Evolutionary conservation across 345 rosid species (phyloP).

Genomic region (Euclidium syriacum): DNA sequence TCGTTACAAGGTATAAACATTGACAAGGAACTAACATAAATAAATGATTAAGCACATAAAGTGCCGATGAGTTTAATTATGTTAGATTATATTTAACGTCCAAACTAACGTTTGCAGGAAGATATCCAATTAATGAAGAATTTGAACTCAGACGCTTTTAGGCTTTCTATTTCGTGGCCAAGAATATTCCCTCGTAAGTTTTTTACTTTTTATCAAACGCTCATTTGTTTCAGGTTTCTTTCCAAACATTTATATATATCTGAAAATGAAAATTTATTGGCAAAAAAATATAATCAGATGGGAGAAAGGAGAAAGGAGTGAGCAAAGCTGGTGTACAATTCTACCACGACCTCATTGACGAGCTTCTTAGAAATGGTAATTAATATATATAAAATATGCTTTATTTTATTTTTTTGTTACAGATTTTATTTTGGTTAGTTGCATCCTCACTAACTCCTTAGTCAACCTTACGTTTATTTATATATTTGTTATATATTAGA

Average conservation of each 20-base stretch:
- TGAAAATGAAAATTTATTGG: neutral
- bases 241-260: neutral
- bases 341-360: constrained; percentile 39
- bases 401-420: too few species aligned
- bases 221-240: neutral
- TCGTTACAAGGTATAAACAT: constrained; percentile 23
- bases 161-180: constrained; percentile 42
- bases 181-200: constrained; percentile 34
- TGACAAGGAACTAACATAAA: neutral
- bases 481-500: neutral
- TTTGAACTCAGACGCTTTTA: constrained; percentile 30
- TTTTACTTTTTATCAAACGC: neutral
- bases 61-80: too few species aligned
- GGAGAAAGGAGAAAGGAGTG: constrained; percentile 33
- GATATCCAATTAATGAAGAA: constrained; percentile 25
- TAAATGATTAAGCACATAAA: neutral
- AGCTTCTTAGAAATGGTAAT: constrained; percentile 29
- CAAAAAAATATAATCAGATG: constrained; percentile 14
- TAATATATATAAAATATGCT: too few species aligned
- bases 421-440: too few species aligned
- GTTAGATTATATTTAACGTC: too few species aligned
- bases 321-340: constrained; percentile 33
- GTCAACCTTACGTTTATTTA: neutral
- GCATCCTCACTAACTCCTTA: too few species aligned
- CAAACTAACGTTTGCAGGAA: constrained; percentile 16